Conservation (phyloP, 495 filamentous ascomycete genomes). For the Pyronema domesticum region DNA sequence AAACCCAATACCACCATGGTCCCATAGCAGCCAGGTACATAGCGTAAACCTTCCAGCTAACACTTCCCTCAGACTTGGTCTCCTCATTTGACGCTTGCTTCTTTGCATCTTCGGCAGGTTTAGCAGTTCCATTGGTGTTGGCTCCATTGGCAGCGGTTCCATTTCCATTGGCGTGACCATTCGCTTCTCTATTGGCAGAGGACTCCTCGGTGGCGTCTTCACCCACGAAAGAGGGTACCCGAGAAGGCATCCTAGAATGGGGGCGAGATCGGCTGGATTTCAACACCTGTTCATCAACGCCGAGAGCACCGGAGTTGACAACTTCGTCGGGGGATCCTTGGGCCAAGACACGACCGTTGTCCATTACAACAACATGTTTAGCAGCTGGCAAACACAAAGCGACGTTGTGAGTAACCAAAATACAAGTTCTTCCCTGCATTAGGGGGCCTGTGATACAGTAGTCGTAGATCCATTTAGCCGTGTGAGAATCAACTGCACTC, state of each 20-base stretch:
- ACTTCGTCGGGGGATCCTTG: conserved; percentile 65
- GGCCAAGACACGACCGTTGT: conserved; percentile 62
- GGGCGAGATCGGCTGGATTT: conserved; percentile 17
- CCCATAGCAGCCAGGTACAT: conserved; percentile 85
- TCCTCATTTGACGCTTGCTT: conserved; percentile 41
- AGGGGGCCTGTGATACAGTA: conserved; percentile 78
- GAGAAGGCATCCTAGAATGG: conserved; percentile 50
- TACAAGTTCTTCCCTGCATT: conserved; percentile 78
- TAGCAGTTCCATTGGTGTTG: conserved; percentile 9
- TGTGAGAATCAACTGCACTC: conserved; percentile 97
- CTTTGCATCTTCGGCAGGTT: conserved; percentile 25
- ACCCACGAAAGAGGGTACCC: conserved; percentile 50
- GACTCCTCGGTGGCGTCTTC: conserved; percentile 32
- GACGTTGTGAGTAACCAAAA: conserved; percentile 93
- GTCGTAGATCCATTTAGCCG: conserved; percentile 94
- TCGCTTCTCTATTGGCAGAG: conserved; percentile 29
- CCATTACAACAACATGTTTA: conserved; percentile 62
- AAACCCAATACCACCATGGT: conserved; percentile 79
- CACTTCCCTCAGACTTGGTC: conserved; percentile 60
- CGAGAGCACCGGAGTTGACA: conserved; percentile 65
- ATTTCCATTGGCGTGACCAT: conserved; percentile 26
- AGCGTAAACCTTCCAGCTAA: conserved; percentile 66
- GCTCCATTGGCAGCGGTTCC: conserved; percentile 17
- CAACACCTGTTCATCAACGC: conserved; percentile 42
- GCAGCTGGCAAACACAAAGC: conserved; percentile 64